Evolutionary conservation across 2,329 filamentous ascomycete genomes (phyloP).

Genomic region (Penicillium brasilianum): DNA sequence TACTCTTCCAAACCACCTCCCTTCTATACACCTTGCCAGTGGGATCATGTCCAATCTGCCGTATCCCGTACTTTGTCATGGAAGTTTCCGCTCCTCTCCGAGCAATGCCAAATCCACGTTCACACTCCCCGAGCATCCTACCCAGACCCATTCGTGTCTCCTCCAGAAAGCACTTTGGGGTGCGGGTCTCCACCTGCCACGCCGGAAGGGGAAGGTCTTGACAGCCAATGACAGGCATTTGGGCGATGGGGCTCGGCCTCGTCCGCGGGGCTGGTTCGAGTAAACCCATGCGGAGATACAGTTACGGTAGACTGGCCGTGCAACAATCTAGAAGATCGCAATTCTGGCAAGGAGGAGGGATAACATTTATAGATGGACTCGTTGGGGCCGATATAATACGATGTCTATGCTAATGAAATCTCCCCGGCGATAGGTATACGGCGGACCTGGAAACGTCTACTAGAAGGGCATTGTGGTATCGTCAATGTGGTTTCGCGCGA

Average conservation of each 20-base stretch:
- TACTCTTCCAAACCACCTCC: constrained; percentile 3
- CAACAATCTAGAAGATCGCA: background rate
- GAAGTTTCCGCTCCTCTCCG: background rate
- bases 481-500: constrained; percentile 70
- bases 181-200: constrained; percentile 33
- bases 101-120: background rate
- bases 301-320: background rate
- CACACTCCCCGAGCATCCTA: background rate
- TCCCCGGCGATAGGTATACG: constrained; percentile 67
- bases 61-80: background rate
- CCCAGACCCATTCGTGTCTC: too few relatives aligned
- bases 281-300: background rate
- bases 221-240: constrained; percentile 30
- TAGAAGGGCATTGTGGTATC: constrained; percentile 81
- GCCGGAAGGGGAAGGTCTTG: constrained; percentile 41
- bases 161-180: constrained; percentile 3
- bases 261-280: background rate
- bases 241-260: constrained; percentile 6
- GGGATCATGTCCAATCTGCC: constrained; percentile 6
- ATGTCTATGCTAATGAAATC: background rate
- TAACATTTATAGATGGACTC: background rate
- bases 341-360: background rate
- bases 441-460: constrained; percentile 78
- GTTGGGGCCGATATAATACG: background rate
- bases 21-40: background rate